phyloP scores from a whole-genome alignment of 2,329 filamentous ascomycete species.

The Hymenoscyphus salicellus region DNA sequence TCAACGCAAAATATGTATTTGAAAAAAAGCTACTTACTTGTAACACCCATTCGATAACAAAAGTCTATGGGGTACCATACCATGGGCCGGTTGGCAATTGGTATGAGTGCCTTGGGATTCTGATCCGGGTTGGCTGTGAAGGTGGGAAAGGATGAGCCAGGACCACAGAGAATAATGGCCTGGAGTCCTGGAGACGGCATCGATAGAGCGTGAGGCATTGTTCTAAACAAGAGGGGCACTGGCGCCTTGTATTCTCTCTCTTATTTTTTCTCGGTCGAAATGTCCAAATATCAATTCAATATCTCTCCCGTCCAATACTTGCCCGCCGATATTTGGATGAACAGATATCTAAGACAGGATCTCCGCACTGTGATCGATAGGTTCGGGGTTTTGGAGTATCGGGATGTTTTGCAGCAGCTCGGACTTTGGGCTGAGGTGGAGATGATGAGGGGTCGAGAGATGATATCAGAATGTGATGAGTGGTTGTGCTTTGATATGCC shows the following conservation, averaged over 20 bases:
- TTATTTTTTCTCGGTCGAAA: not conserved
- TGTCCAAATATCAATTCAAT: slow-evolving; percentile 1
- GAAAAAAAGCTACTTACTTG: slow-evolving; percentile 50
- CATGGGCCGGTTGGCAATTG: slow-evolving; percentile 83
- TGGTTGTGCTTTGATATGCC: not conserved
- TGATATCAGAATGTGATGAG: slow-evolving; percentile 5
- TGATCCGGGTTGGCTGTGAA: slow-evolving; percentile 79
- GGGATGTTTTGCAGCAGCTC: slow-evolving; percentile 3
- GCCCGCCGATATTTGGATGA: not conserved
- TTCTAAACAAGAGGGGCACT: slow-evolving; percentile 3
- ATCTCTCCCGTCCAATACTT: not conserved
- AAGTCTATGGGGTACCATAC: slow-evolving; percentile 87
- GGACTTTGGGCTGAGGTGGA: not conserved
- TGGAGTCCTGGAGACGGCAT: slow-evolving; percentile 76
- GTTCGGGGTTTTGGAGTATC: not conserved
- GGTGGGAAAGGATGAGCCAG: slow-evolving; percentile 76
- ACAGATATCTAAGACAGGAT: not conserved
- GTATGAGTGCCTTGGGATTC: slow-evolving; percentile 76
- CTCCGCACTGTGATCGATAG: not conserved
- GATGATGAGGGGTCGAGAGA: not conserved
- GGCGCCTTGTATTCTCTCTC: not conserved
- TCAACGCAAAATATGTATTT: not conserved
- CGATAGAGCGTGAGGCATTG: slow-evolving; percentile 73
- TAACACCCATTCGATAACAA: slow-evolving; percentile 77
- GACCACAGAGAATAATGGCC: slow-evolving; percentile 78